Conservation (phyloP, 169 alveolate species). For the Cryptosporidium baileyi region DNA sequence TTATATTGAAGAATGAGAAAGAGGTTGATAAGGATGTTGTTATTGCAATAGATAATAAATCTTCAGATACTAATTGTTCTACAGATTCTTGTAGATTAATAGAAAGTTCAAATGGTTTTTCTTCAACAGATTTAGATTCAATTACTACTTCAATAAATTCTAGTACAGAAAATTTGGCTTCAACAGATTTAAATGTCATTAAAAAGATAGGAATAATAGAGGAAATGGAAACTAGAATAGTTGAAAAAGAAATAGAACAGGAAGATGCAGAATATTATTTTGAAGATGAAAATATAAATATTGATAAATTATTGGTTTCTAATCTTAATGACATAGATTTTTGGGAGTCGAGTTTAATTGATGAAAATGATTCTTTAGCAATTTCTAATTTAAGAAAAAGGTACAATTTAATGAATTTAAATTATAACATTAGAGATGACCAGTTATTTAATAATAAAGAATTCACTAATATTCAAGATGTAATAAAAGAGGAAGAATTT, state of each 20-base stretch:
- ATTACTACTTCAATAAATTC: slow-evolving; percentile 37
- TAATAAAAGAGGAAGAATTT: slow-evolving; percentile 15
- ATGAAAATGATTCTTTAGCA: background rate
- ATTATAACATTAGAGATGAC: too few relatives aligned
- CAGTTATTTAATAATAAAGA: too few relatives aligned
- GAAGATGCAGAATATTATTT: background rate
- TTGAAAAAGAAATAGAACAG: background rate
- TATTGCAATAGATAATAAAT: background rate
- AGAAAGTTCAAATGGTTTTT: background rate
- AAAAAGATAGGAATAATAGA: background rate
- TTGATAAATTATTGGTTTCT: background rate
- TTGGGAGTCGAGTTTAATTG: slow-evolving; percentile 33
- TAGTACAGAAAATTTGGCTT: slow-evolving; percentile 14
- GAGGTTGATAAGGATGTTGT: too few relatives aligned
- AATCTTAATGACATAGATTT: background rate
- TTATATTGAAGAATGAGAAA: background rate
- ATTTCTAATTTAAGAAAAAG: too few relatives aligned
- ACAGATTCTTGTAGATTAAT: background rate
- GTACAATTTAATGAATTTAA: too few relatives aligned
- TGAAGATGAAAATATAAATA: background rate
- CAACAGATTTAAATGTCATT: background rate
- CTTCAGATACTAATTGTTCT: background rate
- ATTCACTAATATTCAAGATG: background rate
- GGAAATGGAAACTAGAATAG: background rate
- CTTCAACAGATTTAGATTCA: slow-evolving; percentile 66